Percentiles rank a stretch among this genome's conserved stretches.
Conservation (phyloP, 2,329 filamentous ascomycete genomes). For the Neonectria neomacrospora region DNA sequence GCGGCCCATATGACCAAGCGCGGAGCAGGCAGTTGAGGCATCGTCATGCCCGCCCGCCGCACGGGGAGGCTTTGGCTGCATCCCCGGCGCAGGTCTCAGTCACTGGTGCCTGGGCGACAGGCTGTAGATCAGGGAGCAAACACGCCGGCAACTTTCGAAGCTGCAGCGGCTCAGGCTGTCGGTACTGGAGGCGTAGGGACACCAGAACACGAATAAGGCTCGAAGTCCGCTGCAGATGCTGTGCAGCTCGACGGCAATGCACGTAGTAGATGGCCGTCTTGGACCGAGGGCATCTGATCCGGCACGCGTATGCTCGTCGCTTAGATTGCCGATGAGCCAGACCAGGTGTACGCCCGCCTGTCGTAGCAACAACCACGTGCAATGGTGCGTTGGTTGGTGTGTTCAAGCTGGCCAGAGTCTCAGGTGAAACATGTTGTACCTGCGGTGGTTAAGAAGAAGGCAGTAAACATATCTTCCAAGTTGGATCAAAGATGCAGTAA, state of each 20-base stretch:
- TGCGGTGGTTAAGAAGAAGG: no score
- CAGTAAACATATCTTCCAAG: neutral
- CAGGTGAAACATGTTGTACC: no score
- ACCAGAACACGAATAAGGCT: neutral
- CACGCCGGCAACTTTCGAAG: neutral
- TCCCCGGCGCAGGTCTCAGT: neutral
- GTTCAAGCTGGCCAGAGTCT: neutral
- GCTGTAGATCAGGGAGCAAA: neutral
- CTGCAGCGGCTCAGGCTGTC: neutral
- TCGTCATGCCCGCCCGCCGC: neutral
- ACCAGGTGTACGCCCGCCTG: neutral
- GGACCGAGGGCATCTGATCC: neutral
- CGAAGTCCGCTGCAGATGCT: constrained; percentile 2
- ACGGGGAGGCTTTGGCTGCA: neutral
- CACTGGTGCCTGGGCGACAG: neutral
- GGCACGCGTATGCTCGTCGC: neutral
- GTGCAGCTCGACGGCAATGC: neutral
- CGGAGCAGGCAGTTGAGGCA: neutral
- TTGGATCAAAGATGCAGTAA: neutral
- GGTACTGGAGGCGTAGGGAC: neutral
- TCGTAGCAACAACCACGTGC: neutral
- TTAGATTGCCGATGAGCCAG: neutral
- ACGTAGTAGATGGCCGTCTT: neutral
- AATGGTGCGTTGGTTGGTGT: neutral
- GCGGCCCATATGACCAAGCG: neutral